Evolutionary conservation across 2,329 filamentous ascomycete species (phyloP).

Genomic region (Monosporascus cannonballus): DNA sequence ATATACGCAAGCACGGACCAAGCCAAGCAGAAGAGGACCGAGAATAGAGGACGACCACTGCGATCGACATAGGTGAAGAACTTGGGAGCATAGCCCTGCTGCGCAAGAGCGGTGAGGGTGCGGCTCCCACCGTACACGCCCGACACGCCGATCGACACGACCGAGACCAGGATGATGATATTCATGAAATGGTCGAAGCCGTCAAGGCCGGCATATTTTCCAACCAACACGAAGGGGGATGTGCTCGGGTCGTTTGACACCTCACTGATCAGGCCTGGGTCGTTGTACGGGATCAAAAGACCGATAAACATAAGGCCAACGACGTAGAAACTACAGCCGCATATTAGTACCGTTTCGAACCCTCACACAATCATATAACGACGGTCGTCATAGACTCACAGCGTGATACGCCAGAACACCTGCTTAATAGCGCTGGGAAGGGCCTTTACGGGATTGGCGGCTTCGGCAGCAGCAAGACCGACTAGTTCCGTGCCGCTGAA

Average conservation of each 20-base stretch:
- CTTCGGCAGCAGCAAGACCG: conserved; percentile 68
- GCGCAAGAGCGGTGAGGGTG: conserved; percentile 52
- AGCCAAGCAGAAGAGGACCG: conserved; percentile 39
- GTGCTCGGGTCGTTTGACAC: conserved; percentile 39
- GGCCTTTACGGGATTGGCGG: conserved; percentile 62
- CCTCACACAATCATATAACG: background rate
- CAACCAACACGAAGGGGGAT: conserved; percentile 54
- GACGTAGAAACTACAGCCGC: conserved; percentile 38
- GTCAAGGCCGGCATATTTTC: conserved; percentile 44
- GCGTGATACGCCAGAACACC: conserved; percentile 54
- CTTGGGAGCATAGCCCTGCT: conserved; percentile 53
- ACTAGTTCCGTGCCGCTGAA: conserved; percentile 70
- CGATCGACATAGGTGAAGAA: conserved; percentile 53
- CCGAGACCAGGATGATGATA: conserved; percentile 51
- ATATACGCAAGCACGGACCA: conserved; percentile 48
- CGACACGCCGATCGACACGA: conserved; percentile 53
- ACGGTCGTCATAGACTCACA: conserved; percentile 21
- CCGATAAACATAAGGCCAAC: conserved; percentile 47
- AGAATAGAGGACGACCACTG: conserved; percentile 47
- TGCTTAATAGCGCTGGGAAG: conserved; percentile 82
- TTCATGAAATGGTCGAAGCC: conserved; percentile 54
- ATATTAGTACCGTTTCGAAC: conserved; percentile 3
- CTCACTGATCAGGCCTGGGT: conserved; percentile 38
- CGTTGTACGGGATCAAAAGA: conserved; percentile 40
- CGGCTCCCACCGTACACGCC: conserved; percentile 54